A percentile compares a stretch with the other conserved stretches of the same genome.
Evolutionary conservation across 768 basidiomycete genomes (phyloP).

Genomic region (Boletus pseudo-olivaceus): DNA sequence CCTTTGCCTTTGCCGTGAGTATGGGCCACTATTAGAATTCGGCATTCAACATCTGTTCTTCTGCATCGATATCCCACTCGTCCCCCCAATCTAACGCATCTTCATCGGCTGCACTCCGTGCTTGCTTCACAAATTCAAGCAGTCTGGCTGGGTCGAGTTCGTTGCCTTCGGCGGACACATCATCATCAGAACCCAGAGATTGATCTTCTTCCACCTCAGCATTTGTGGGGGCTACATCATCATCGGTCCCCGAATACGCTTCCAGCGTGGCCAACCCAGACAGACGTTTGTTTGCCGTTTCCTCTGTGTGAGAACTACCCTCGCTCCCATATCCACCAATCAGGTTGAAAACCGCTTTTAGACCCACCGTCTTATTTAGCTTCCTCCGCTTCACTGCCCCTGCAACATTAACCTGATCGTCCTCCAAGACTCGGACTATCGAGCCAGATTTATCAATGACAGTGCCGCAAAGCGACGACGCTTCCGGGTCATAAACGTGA

Average conservation of each 20-base stretch:
- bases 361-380: constrained; percentile 48
- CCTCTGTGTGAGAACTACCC: constrained; percentile 35
- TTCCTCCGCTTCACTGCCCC: constrained; percentile 53
- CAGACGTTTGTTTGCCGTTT: neutral
- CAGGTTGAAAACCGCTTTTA: constrained; percentile 53
- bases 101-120: constrained; percentile 24
- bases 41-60: neutral
- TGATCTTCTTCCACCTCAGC: constrained; percentile 15
- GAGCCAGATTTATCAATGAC: constrained; percentile 57
- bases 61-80: constrained; percentile 22
- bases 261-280: constrained; percentile 23
- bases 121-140: constrained; percentile 24
- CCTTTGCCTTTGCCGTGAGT: neutral
- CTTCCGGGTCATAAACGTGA: constrained; percentile 61
- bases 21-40: neutral
- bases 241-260: constrained; percentile 23
- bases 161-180: constrained; percentile 7
- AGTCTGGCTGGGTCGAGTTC: constrained; percentile 18
- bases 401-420: constrained; percentile 27
- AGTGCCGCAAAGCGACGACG: constrained; percentile 51
- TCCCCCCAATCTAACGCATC: constrained; percentile 33
- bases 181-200: constrained; percentile 11
- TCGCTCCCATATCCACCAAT: constrained; percentile 61
- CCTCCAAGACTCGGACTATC: constrained; percentile 9
- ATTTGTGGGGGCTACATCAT: neutral